Conservation (phyloP, 495 filamentous ascomycete species). For the Penicillium subrubescens region DNA sequence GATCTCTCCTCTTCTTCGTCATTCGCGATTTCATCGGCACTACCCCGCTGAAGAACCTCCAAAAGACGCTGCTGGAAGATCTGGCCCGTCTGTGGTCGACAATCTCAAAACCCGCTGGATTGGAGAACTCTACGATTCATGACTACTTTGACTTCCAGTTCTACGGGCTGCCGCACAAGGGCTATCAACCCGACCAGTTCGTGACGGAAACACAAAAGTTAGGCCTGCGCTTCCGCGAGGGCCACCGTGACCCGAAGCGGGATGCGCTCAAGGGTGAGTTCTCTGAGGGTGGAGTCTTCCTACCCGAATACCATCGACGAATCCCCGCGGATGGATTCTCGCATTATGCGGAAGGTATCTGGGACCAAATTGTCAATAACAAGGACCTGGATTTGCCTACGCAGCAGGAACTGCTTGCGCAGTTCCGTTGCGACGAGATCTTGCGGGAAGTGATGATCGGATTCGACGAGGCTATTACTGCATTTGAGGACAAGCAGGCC, state of each 20-base stretch:
- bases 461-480: slow-evolving; percentile 80
- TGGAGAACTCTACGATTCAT: slow-evolving; percentile 86
- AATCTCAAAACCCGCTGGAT: slow-evolving; percentile 83
- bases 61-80: slow-evolving; percentile 87
- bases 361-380: slow-evolving; percentile 98
- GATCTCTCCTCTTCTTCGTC: slow-evolving; percentile 96
- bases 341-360: slow-evolving; percentile 87
- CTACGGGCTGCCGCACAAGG: slow-evolving; percentile 92
- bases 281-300: slow-evolving; percentile 77
- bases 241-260: slow-evolving; percentile 65
- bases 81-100: slow-evolving; percentile 88
- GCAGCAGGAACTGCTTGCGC: slow-evolving; percentile 93
- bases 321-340: slow-evolving; percentile 96
- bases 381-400: slow-evolving; percentile 97
- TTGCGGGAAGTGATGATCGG: slow-evolving; percentile 77
- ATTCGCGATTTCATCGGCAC: slow-evolving; percentile 94
- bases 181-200: slow-evolving; percentile 93
- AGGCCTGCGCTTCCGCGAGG: slow-evolving; percentile 77
- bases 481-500: slow-evolving; percentile 84
- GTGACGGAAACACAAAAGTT: slow-evolving; percentile 76
- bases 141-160: slow-evolving; percentile 99
- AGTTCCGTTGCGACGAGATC: slow-evolving; percentile 98
- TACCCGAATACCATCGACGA: slow-evolving; percentile 91
- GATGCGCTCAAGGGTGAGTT: slow-evolving; percentile 61
- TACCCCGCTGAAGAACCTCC: slow-evolving; percentile 85